Percentiles rank a stretch among this genome's conserved stretches.
Conservation (phyloP, 1,284 basidiomycete genomes). For the Cutaneotrichosporon curvatum region DNA sequence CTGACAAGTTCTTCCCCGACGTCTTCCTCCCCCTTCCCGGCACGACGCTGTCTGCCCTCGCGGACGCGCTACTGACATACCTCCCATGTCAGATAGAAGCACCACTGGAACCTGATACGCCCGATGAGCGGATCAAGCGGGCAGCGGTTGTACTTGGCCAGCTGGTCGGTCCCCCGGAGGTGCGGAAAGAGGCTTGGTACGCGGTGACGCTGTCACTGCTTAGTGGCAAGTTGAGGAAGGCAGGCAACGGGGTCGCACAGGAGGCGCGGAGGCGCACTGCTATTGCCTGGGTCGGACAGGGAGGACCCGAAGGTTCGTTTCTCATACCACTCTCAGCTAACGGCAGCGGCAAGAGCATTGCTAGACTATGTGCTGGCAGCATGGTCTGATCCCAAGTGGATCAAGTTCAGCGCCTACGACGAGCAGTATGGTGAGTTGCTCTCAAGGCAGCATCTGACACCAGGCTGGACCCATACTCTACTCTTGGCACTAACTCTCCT, state of each 20-base stretch:
- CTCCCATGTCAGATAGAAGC: conserved; percentile 12
- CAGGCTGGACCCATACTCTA: conserved; percentile 65
- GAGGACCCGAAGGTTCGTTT: conserved; percentile 7
- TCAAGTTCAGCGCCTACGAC: conserved; percentile 40
- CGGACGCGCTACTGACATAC: conserved; percentile 23
- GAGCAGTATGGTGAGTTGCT: conserved; percentile 42
- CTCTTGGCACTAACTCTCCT: conserved; percentile 59
- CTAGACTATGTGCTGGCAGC: conserved; percentile 32
- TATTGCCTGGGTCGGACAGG: conserved; percentile 30
- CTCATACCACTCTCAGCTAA: conserved; percentile 1
- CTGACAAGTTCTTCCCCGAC: conserved; percentile 51
- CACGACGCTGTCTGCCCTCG: conserved; percentile 40
- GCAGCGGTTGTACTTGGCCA: conserved; percentile 17
- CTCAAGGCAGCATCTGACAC: not conserved
- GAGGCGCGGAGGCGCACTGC: conserved; percentile 24
- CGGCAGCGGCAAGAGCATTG: conserved; percentile 19
- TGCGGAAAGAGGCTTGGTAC: conserved; percentile 28
- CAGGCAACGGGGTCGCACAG: not conserved
- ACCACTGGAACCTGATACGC: conserved; percentile 12
- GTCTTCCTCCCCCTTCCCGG: conserved; percentile 57
- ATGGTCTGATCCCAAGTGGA: conserved; percentile 45
- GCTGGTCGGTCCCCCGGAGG: conserved; percentile 26
- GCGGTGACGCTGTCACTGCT: conserved; percentile 20
- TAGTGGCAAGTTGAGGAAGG: not conserved
- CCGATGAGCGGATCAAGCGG: conserved; percentile 21